These are phyloP conservation scores for Trypanosoma congolense DNA, from an alignment of 208 protist species.

Conservation along the genomic window DNA sequence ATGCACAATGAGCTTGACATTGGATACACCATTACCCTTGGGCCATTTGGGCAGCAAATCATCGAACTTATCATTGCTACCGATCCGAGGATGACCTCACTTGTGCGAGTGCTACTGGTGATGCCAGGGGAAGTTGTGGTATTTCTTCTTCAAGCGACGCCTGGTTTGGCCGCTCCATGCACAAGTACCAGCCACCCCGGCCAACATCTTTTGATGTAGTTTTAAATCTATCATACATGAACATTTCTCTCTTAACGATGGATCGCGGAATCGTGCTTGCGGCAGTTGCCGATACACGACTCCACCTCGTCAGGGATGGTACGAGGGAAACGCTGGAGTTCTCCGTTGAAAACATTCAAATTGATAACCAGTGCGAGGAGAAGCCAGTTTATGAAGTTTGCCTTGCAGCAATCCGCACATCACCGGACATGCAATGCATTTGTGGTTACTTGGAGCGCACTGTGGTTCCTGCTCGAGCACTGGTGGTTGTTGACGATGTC, in stretches of 20 bases:
- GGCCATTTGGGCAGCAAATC: constrained; percentile 54
- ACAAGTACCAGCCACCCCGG: constrained; percentile 19
- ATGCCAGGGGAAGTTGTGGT: too few relatives aligned
- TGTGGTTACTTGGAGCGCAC: constrained; percentile 50
- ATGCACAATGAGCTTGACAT: constrained; percentile 28
- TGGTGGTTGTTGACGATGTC: constrained; percentile 71
- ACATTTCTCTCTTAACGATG: constrained; percentile 59
- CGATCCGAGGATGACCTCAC: constrained; percentile 1
- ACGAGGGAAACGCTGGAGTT: constrained; percentile 47
- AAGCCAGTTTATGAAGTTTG: constrained; percentile 69
- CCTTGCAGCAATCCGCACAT: constrained; percentile 55
- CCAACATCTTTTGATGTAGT: constrained; percentile 52
- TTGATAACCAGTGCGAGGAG: constrained; percentile 85
- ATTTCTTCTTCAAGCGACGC: not conserved
- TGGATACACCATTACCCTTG: constrained; percentile 42
- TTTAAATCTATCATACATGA: constrained; percentile 53
- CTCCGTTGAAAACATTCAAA: constrained; percentile 78
- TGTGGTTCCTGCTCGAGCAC: constrained; percentile 42
- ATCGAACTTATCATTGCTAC: constrained; percentile 37
- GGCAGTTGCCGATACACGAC: constrained; percentile 49
- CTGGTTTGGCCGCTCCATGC: constrained; percentile 9
- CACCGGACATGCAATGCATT: constrained; percentile 31
- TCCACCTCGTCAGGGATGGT: constrained; percentile 52
- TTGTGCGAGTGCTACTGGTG: not conserved
- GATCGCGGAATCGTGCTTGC: constrained; percentile 68